These are phyloP conservation scores for Trichoderma sp. DNA, from an alignment of 2,329 filamentous ascomycete species.

Conservation along the genomic window DNA sequence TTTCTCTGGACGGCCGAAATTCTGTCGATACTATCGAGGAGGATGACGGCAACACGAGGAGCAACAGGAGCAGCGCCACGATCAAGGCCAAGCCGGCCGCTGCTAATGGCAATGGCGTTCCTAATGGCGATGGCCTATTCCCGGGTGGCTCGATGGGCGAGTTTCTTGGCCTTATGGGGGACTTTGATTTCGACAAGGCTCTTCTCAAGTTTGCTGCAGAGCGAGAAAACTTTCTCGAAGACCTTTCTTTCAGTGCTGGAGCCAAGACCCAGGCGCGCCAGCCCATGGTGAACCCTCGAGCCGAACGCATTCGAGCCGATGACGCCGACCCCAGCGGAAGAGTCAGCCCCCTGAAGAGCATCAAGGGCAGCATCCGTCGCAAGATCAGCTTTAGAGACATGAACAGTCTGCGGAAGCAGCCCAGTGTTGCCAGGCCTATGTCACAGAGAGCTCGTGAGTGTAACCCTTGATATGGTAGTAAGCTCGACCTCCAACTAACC, in stretches of 20 bases:
- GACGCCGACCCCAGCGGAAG: slow-evolving; percentile 59
- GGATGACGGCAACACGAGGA: slow-evolving; percentile 57
- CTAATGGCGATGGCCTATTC: slow-evolving; percentile 30
- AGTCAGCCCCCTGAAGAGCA: slow-evolving; percentile 59
- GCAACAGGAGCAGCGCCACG: slow-evolving; percentile 67
- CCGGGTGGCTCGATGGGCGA: slow-evolving; percentile 33
- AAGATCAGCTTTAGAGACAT: slow-evolving; percentile 93
- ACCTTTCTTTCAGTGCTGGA: slow-evolving; percentile 85
- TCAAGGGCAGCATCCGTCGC: slow-evolving; percentile 83
- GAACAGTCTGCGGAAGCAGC: slow-evolving; percentile 89
- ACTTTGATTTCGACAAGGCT: slow-evolving; percentile 92
- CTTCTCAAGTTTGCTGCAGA: slow-evolving; percentile 95
- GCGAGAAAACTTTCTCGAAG: slow-evolving; percentile 88
- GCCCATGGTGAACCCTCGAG: slow-evolving; percentile 74
- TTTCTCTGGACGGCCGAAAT: slow-evolving; percentile 51
- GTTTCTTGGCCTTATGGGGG: slow-evolving; percentile 46
- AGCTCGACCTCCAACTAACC: neutral
- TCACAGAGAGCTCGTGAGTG: slow-evolving; percentile 47
- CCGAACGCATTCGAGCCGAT: slow-evolving; percentile 78
- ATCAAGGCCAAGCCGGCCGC: slow-evolving; percentile 51
- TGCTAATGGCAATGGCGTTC: slow-evolving; percentile 31
- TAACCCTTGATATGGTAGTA: neutral
- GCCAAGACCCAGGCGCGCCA: slow-evolving; percentile 70
- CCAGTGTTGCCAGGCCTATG: slow-evolving; percentile 69
- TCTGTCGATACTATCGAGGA: slow-evolving; percentile 62